phyloP scores from a whole-genome alignment of 768 basidiomycete genomes.

The Hirschioporus abietinus region DNA sequence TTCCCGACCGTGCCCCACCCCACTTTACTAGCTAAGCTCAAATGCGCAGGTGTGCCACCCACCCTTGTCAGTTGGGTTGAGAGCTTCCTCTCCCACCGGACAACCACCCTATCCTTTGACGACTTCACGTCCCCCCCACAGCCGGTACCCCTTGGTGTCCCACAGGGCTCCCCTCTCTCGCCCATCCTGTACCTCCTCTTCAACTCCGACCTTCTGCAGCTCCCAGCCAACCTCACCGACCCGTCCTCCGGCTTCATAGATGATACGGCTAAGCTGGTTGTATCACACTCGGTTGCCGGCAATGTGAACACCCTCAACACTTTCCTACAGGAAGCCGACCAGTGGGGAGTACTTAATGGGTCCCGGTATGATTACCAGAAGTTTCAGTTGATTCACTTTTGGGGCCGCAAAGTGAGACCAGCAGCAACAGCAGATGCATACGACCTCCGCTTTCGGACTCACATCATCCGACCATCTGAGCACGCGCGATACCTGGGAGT shows the following conservation, averaged over 20 bases:
- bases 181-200: slow-evolving; percentile 18
- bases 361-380: not conserved
- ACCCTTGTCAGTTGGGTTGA: slow-evolving; percentile 23
- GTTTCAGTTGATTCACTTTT: not conserved
- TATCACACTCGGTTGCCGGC: slow-evolving; percentile 17
- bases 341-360: not conserved
- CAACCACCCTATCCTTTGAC: slow-evolving; percentile 19
- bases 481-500: slow-evolving; percentile 13
- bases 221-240: slow-evolving; percentile 14
- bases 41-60: slow-evolving; percentile 25
- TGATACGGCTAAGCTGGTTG: slow-evolving; percentile 23
- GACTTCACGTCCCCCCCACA: slow-evolving; percentile 14
- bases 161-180: slow-evolving; percentile 21
- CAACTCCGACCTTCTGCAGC: slow-evolving; percentile 18
- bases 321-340: slow-evolving; percentile 13
- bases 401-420: not conserved
- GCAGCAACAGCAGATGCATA: slow-evolving; percentile 3
- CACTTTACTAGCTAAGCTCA: not conserved
- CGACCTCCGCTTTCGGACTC: not conserved
- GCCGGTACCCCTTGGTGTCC: slow-evolving; percentile 13
- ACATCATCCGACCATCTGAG: slow-evolving; percentile 1
- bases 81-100: slow-evolving; percentile 5
- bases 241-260: slow-evolving; percentile 23
- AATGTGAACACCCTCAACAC: slow-evolving; percentile 16
- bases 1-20: slow-evolving; percentile 30